Evolutionary conservation across 805 yeast species (phyloP).

Genomic region (Suhomyces pyralidae): DNA sequence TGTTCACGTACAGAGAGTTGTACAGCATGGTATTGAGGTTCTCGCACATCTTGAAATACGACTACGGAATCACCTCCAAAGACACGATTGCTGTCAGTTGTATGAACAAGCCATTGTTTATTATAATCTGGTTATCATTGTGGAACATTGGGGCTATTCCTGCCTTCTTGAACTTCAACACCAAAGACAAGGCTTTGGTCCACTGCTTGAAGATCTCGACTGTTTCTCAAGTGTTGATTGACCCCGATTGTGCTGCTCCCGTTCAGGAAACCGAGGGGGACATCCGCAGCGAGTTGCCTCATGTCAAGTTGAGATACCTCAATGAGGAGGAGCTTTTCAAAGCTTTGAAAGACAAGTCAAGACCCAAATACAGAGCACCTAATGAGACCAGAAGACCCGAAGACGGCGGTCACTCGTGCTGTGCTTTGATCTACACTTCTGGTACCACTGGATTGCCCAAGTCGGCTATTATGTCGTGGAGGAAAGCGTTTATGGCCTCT

Average conservation of each 20-base stretch:
- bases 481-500: conserved; percentile 73
- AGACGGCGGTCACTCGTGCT: conserved; percentile 58
- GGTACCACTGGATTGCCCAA: conserved; percentile 96
- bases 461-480: conserved; percentile 91
- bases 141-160: conserved; percentile 93
- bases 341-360: conserved; percentile 36
- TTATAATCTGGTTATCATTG: conserved; percentile 76
- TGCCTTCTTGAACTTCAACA: conserved; percentile 80
- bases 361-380: conserved; percentile 53
- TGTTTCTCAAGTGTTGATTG: conserved; percentile 65
- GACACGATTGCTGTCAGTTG: conserved; percentile 73
- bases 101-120: conserved; percentile 79
- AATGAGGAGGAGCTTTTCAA: conserved; percentile 49
- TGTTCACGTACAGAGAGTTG: conserved; percentile 65
- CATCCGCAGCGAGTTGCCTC: conserved; percentile 36
- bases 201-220: conserved; percentile 78
- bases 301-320: conserved; percentile 44
- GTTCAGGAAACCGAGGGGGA: conserved; percentile 48
- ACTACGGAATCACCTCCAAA: conserved; percentile 61
- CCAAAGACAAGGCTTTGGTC: conserved; percentile 65
- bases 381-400: conserved; percentile 57
- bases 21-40: conserved; percentile 64
- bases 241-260: conserved; percentile 59
- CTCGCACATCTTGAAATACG: conserved; percentile 59
- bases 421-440: conserved; percentile 79